phyloP scores from a whole-genome alignment of 371 early-diverging fungal species.

The Mucor indicus region DNA sequence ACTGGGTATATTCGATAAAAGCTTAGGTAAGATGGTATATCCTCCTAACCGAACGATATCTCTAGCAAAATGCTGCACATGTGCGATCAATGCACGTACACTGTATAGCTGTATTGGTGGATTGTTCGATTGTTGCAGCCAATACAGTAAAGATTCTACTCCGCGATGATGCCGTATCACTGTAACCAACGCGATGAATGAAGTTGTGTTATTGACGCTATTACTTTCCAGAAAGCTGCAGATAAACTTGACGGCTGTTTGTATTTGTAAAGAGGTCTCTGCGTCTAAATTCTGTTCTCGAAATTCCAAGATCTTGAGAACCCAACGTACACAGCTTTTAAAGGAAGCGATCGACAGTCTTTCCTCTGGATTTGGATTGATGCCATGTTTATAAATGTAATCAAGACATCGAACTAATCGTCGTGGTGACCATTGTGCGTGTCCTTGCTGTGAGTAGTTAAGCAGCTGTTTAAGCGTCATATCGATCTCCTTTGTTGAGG shows the following conservation, averaged over 20 bases:
- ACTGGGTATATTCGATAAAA: background rate
- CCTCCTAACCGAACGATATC: background rate
- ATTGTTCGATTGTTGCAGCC: background rate
- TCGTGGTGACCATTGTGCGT: conserved; percentile 7
- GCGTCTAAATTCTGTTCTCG: background rate
- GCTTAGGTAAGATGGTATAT: background rate
- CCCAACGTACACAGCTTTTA: conserved; percentile 2
- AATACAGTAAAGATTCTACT: background rate
- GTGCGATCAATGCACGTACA: background rate
- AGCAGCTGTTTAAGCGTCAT: conserved; percentile 5
- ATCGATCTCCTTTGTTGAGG: conserved; percentile 10
- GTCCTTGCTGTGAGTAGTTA: background rate
- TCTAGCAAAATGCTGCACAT: background rate
- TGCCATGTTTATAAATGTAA: background rate
- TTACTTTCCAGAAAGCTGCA: background rate
- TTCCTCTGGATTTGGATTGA: background rate
- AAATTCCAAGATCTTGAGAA: background rate
- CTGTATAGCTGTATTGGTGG: conserved; percentile 1
- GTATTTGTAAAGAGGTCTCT: background rate
- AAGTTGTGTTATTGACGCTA: background rate
- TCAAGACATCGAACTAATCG: conserved; percentile 18
- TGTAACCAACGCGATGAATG: background rate
- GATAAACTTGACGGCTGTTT: background rate
- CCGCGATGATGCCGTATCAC: background rate
- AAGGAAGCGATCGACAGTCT: conserved; percentile 5